These are phyloP conservation scores for Diospyros kaki DNA, from an alignment of 148 eudicot species.

Conservation along the genomic window DNA sequence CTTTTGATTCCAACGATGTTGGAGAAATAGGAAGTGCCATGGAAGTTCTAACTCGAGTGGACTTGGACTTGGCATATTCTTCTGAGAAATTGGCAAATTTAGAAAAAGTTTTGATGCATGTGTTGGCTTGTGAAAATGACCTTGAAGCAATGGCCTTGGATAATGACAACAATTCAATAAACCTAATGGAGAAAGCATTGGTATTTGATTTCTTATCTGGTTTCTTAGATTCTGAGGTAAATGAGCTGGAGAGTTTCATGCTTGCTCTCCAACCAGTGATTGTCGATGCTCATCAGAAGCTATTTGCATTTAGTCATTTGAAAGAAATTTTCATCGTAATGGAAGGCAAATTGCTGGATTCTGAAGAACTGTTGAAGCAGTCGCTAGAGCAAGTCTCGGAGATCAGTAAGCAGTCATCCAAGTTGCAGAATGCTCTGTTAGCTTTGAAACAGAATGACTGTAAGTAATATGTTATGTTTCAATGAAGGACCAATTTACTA, in stretches of 20 bases:
- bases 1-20: constrained; percentile 16
- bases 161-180: constrained; percentile 32
- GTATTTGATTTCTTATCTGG: constrained; percentile 53
- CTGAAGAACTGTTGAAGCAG: constrained; percentile 51
- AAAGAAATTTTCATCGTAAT: constrained; percentile 32
- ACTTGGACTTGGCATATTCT: constrained; percentile 56
- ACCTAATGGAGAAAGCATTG: constrained; percentile 52
- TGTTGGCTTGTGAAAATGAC: constrained; percentile 51
- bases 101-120: constrained; percentile 52
- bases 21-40: constrained; percentile 28
- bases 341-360: constrained; percentile 44
- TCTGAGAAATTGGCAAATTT: constrained; percentile 73
- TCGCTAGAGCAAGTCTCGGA: constrained; percentile 53
- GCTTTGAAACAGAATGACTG: constrained; percentile 33
- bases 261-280: constrained; percentile 39
- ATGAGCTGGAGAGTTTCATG: constrained; percentile 46
- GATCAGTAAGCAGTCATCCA: constrained; percentile 54
- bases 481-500: not conserved
- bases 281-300: constrained; percentile 28
- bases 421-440: constrained; percentile 45
- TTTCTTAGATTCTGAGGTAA: constrained; percentile 63
- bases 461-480: constrained; percentile 27
- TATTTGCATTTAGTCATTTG: constrained; percentile 32
- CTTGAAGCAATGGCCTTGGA: constrained; percentile 40
- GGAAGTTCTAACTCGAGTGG: constrained; percentile 48